Evolutionary conservation across 2,329 filamentous ascomycete genomes (phyloP), one percentile per base, ranked within the genome.

Genomic region (Triangularia setosa): DNA sequence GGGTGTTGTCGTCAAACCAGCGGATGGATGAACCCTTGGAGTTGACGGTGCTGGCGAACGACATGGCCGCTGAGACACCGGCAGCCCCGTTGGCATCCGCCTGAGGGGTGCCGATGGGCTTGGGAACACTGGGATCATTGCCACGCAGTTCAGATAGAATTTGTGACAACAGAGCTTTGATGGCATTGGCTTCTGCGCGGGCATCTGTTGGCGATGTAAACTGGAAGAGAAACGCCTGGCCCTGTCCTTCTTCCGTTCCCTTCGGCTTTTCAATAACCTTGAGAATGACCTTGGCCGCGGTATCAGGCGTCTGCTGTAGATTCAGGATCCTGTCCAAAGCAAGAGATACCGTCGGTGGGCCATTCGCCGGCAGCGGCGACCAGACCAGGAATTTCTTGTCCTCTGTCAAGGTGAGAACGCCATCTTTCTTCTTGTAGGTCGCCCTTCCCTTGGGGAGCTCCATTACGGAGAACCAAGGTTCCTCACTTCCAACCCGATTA

Each of bases 361-460:
- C 85, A 62, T 82, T 83, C 33, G 85, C 83, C 55, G 84, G 83
- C 61, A 86, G 82, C 9, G 92, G 90, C 30, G 87, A 91, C 94
- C 94, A 99, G 75, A 87, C 89, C 66, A 98, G 86, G 40, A 84
- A 87, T 73, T 85, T 86, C 72, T 87, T 83, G 76, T 97, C 92
- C 63, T 84, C 80, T 16, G 90, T 87, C 71, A 98, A 82, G 25
- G 87, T 86, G 72, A 99, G 80, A 66, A 86, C 86, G 75, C 95
- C 95, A 81, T 98, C 91, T 78, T 96, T 95, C 82, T 98, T 99
- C 80, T 97, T 98, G 84, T 95, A 98, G 64, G 88, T 82, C 60
- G 90, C 88, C 68, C 84, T 86, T 65, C 89, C 91, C 70, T 81
- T 84, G 60, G 86, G 87, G 67, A 83, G 76, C 25, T 64, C 64